Percentiles rank a stretch among this genome's conserved stretches.
These are phyloP conservation scores for Chimonanthus praecox DNA, from an alignment of 164 flowering plant species.

Conservation along the genomic window DNA sequence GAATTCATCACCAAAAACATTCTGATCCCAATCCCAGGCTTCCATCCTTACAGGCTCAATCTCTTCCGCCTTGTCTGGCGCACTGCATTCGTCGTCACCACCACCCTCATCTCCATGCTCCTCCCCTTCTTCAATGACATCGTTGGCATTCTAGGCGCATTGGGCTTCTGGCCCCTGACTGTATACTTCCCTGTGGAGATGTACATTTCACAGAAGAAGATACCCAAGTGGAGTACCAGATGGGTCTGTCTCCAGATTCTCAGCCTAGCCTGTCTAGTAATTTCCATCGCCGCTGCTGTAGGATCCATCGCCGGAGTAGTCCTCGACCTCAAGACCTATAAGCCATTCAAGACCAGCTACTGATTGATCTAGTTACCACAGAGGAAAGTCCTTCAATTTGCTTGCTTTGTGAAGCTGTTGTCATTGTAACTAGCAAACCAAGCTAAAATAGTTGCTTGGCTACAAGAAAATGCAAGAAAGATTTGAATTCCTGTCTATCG, in stretches of 20 bases:
- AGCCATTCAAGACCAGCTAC: constrained; percentile 40
- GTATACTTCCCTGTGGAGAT: constrained; percentile 76
- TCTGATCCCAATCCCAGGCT: constrained; percentile 31
- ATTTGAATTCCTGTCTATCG: not conserved
- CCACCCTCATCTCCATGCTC: constrained; percentile 63
- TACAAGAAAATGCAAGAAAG: not conserved
- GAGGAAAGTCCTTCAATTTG: not conserved
- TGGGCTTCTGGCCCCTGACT: constrained; percentile 73
- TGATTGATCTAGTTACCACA: constrained; percentile 11
- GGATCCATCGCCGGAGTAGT: constrained; percentile 57
- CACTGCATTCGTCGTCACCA: constrained; percentile 43
- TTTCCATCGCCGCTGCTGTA: constrained; percentile 56
- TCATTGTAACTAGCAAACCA: not conserved
- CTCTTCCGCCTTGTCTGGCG: constrained; percentile 59
- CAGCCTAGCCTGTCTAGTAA: constrained; percentile 46
- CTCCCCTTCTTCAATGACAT: constrained; percentile 74
- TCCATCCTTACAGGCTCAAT: constrained; percentile 34
- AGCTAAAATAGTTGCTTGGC: not conserved
- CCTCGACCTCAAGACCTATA: constrained; percentile 37
- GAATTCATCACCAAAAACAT: constrained; percentile 37
- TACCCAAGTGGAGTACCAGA: constrained; percentile 50
- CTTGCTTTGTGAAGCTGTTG: not conserved
- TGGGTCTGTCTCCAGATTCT: constrained; percentile 60
- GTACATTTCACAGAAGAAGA: constrained; percentile 55
- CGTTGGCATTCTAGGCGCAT: constrained; percentile 61